Evolutionary conservation across 2,329 filamentous ascomycete species (phyloP).

Genomic region (Alternaria sp.): DNA sequence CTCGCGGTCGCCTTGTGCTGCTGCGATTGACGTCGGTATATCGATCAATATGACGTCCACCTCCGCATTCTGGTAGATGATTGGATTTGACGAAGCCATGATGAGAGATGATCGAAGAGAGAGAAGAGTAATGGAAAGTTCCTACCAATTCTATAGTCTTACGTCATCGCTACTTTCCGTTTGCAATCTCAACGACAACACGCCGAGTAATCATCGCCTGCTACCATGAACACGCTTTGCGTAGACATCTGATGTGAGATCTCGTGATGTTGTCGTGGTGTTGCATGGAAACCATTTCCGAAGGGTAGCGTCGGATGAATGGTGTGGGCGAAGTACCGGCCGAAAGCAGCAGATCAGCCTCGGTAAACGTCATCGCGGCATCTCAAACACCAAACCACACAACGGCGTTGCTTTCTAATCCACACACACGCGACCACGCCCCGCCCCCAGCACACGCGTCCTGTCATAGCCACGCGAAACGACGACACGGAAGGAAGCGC

Average conservation of each 20-base stretch:
- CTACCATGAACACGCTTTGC: neutral
- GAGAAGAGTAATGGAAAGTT: neutral
- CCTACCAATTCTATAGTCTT: neutral
- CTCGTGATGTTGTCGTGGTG: neutral
- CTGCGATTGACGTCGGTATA: constrained; percentile 72
- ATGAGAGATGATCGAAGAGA: neutral
- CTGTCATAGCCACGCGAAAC: neutral
- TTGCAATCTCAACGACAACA: neutral
- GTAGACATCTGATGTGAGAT: neutral
- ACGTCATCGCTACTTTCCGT: neutral
- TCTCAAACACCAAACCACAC: constrained; percentile 13
- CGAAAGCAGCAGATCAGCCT: constrained; percentile 13
- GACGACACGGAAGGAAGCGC: neutral
- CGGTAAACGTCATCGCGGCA: constrained; percentile 14
- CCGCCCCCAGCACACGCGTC: neutral
- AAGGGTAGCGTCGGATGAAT: constrained; percentile 14
- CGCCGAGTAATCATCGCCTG: neutral
- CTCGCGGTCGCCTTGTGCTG: constrained; percentile 62
- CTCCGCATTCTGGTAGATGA: constrained; percentile 62
- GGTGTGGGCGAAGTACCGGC: neutral
- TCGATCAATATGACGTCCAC: constrained; percentile 67
- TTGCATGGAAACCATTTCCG: constrained; percentile 10
- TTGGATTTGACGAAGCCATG: constrained; percentile 22
- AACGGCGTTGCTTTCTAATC: constrained; percentile 15
- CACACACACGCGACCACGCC: neutral